Evolutionary conservation across 2,329 filamentous ascomycete genomes (phyloP).

Genomic region (Cryphonectria radicalis): DNA sequence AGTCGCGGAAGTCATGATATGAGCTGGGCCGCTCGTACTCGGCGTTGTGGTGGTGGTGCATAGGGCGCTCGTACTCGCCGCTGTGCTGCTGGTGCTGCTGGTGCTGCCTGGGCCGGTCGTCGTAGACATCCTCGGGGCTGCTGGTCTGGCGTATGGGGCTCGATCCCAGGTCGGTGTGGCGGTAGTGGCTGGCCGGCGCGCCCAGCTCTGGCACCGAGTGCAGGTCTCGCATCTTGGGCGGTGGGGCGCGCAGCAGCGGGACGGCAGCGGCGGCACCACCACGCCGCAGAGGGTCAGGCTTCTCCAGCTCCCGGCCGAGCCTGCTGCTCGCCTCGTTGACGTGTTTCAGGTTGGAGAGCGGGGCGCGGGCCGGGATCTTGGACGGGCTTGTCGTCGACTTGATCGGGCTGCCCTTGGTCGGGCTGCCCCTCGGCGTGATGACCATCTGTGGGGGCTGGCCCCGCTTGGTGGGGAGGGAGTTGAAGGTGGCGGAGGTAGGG

Average conservation of each 20-base stretch:
- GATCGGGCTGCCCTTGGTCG: slow-evolving; percentile 68
- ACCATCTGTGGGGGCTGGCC: slow-evolving; percentile 36
- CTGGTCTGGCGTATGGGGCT: slow-evolving; percentile 64
- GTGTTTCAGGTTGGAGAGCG: slow-evolving; percentile 70
- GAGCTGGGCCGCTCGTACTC: slow-evolving; percentile 43
- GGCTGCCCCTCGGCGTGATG: slow-evolving; percentile 53
- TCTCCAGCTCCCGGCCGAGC: slow-evolving; percentile 45
- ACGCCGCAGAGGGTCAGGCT: slow-evolving; percentile 46
- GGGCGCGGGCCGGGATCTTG: slow-evolving; percentile 71
- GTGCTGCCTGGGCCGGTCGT: slow-evolving; percentile 55
- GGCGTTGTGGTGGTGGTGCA: slow-evolving; percentile 36
- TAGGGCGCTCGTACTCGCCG: slow-evolving; percentile 39
- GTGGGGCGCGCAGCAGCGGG: slow-evolving; percentile 67
- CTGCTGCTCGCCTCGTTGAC: slow-evolving; percentile 84
- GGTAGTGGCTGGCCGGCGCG: slow-evolving; percentile 54
- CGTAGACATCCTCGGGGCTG: slow-evolving; percentile 84
- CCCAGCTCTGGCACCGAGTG: slow-evolving; percentile 55
- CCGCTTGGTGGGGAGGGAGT: slow-evolving; percentile 38
- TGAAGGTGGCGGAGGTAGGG: slow-evolving; percentile 49
- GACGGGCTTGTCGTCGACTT: slow-evolving; percentile 66
- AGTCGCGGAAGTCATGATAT: slow-evolving; percentile 47
- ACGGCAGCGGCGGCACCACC: slow-evolving; percentile 48
- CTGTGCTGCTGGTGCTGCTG: slow-evolving; percentile 22
- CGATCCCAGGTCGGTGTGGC: slow-evolving; percentile 51
- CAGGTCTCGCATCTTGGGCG: slow-evolving; percentile 91